Evolutionary conservation across 345 rosid species (phyloP).

Genomic region (Rhodamnia rubescens): DNA sequence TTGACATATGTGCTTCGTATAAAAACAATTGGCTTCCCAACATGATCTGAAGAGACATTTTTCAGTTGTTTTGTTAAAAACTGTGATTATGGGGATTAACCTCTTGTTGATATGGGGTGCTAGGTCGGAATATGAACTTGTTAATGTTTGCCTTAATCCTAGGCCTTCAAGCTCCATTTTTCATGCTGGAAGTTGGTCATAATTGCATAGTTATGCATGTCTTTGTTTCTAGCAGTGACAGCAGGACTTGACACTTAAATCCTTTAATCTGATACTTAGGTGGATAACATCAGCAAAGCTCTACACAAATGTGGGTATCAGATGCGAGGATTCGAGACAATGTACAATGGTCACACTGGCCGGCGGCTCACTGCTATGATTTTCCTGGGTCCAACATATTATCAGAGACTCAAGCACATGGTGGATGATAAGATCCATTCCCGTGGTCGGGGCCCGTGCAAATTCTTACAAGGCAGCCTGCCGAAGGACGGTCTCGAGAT

Average conservation of each 20-base stretch:
- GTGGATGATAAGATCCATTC: slow-evolving; percentile 98
- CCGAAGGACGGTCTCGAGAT: slow-evolving; percentile 96
- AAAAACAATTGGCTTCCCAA: not conserved
- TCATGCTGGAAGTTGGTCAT: not conserved
- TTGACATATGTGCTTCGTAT: not conserved
- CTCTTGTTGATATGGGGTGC: not conserved
- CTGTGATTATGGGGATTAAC: not conserved
- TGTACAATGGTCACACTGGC: slow-evolving; percentile 97
- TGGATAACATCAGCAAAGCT: slow-evolving; percentile 96
- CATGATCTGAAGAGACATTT: not conserved
- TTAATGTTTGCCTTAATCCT: not conserved
- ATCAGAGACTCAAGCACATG: slow-evolving; percentile 95
- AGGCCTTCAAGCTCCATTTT: not conserved
- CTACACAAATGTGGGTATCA: slow-evolving; percentile 98
- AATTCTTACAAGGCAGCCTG: slow-evolving; percentile 94
- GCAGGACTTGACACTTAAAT: not conserved
- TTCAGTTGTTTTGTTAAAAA: not conserved
- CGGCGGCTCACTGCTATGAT: slow-evolving; percentile 80
- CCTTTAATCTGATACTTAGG: slow-evolving; percentile 23
- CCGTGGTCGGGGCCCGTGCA: slow-evolving; percentile 95
- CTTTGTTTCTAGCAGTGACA: not conserved
- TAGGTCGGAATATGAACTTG: not conserved
- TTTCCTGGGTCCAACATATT: slow-evolving; percentile 96
- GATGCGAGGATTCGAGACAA: slow-evolving; percentile 95
- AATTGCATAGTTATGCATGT: not conserved